phyloP scores from a whole-genome alignment of 306 rosid species.

The Quillaja saponaria region DNA sequence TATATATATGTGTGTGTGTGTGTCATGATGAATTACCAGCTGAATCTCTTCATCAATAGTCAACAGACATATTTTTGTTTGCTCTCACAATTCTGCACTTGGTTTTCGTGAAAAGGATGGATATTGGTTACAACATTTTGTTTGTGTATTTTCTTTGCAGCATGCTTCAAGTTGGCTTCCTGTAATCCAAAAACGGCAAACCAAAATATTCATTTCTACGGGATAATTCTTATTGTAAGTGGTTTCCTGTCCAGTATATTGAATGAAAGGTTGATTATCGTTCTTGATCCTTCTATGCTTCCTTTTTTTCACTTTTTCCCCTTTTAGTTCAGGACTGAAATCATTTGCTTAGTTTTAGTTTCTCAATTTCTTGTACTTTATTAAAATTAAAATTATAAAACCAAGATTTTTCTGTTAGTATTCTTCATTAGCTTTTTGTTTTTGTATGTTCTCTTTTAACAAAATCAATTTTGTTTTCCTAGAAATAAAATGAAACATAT shows the following conservation, averaged over 20 bases:
- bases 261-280: constrained; percentile 15
- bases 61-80: no score
- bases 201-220: constrained; percentile 78
- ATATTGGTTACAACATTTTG: constrained; percentile 10
- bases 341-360: neutral
- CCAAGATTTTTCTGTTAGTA: no score
- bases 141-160: constrained; percentile 53
- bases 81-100: constrained; percentile 3
- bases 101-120: constrained; percentile 11
- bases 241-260: constrained; percentile 24
- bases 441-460: no score
- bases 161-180: constrained; percentile 69
- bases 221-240: constrained; percentile 73
- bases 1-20: no score
- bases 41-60: no score
- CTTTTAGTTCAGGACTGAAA: no score
- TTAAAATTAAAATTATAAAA: no score
- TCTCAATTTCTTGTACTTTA: neutral
- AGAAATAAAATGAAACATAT: no score
- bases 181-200: constrained; percentile 68
- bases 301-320: neutral
- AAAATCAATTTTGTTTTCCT: no score
- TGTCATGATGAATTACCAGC: no score
- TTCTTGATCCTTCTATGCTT: neutral
- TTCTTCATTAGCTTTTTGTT: no score